Base-by-base conservation (phyloP, 1,284 basidiomycete species). In the Mycena citricolor region DNA sequence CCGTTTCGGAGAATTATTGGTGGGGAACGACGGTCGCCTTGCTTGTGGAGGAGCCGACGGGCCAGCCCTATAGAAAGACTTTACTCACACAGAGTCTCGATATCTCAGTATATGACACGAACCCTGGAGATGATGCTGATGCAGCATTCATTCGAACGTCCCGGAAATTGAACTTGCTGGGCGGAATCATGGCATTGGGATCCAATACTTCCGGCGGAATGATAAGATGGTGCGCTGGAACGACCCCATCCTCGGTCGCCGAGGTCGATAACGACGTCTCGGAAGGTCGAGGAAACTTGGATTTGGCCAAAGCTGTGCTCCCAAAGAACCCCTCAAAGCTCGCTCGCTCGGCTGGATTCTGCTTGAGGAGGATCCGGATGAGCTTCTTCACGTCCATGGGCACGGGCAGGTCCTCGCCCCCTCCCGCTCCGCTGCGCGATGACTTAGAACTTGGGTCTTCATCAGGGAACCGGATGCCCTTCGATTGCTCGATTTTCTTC, bases 261-360 rank as follows among this genome's bases (percentile, higher is more conserved):
- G 48, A 38, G 3, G 44, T 45, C 5, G 51, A 44, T n/a, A 59
- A 56, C 37, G 59, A 48, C 11, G 57, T 55, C 44, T 66, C 63
- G 32, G 62, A 59, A 47, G 68, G 77, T 55, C 63, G 74, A 51
- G 82, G 80, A 56, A 86, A 86, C 67, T 87, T 90, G 32, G 80
- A 84, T 51, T 83, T 87, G n/a, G 80, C 83, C 60, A 92, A 74
- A 6, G 90, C 90, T n/a, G 74, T 76, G 52, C 83, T 86, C 31
- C 73, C 73, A 61, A 99, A 99, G 67, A 98, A 97, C 36, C 94
- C 90, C 10, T 95, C 90, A 58, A 95, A 99, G 50, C 77, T 84
- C 40, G 92, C 86, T 4, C 97, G 78, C 61, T 97, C 88, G 0
- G 77, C 77, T 0, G 95, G 93, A 31, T 86, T 80, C 25, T 90